Evolutionary conservation across 2,329 filamentous ascomycete species (phyloP).

Genomic region (Lasiodiplodia citricola): DNA sequence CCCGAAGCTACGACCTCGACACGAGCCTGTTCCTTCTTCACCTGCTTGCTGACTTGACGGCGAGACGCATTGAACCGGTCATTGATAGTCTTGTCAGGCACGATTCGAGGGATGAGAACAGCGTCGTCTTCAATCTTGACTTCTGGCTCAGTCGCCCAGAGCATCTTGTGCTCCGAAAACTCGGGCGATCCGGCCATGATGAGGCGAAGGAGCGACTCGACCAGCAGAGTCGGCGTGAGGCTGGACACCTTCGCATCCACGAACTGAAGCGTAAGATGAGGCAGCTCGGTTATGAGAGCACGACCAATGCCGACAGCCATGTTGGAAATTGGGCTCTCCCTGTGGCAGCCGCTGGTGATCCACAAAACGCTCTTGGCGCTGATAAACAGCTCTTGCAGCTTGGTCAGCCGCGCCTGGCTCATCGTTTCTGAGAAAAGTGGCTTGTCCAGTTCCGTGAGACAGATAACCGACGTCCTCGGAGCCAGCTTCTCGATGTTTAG

Average conservation of each 20-base stretch:
- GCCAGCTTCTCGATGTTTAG: background rate
- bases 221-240: background rate
- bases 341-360: constrained; percentile 12
- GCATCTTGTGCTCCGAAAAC: background rate
- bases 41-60: background rate
- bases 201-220: constrained; percentile 6
- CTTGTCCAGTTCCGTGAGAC: constrained; percentile 4
- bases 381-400: constrained; percentile 4
- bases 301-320: constrained; percentile 31
- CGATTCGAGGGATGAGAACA: background rate
- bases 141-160: constrained; percentile 10
- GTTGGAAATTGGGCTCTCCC: background rate
- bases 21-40: no score
- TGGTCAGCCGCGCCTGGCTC: background rate
- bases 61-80: background rate
- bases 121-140: background rate
- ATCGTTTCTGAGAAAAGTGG: background rate
- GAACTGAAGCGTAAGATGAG: constrained; percentile 31
- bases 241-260: constrained; percentile 30
- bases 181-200: background rate
- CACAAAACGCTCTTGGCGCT: constrained; percentile 1
- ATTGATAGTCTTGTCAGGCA: background rate
- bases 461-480: constrained; percentile 7
- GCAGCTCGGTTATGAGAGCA: constrained; percentile 28
- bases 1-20: no score